Base-by-base conservation (phyloP, 805 yeast species). In the Kregervanrija fluxuum region DNA sequence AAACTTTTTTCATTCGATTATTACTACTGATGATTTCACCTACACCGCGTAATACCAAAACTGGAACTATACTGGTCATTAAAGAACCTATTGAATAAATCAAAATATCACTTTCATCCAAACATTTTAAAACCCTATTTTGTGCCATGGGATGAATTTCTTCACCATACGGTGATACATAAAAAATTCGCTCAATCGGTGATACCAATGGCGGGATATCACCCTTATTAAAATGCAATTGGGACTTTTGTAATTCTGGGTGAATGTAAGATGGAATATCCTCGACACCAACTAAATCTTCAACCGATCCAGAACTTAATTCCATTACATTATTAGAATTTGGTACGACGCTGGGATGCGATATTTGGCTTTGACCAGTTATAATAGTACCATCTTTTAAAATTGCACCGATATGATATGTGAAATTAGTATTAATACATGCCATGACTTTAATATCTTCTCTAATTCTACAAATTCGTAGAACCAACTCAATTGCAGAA, bases 361-460 rank as follows among this genome's bases (percentile, higher is more conserved):
- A 87, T 10, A 90, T 90, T 57, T 89, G 95, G 3, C 91, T 82
- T 61, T 90, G 98, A 11, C 98, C 98, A 0, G 90, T 83, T 33
- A 90, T 81, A 2, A 83, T 69, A 4, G 74, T 68, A 2, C 95
- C 95, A 61, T 86, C 76, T 32, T 67, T 66, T 37, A 90, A 67
- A 30, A 74, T 53, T 0, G 96, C 96, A 41, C 91, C 80, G 28
- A 90, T 88, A 55, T 89, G 95, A 52, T 87, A 86, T 12, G 90
- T 80, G 65, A 85, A 85, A 54, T 83, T 86, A 8, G 95, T 85
- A 56, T 85, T 87, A 35, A 89, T 67, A 49, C 95, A 88, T 0
- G 96, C 95, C 5, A 86, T 60, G 2, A 89, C 87, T 36, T 75
- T 70, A 3, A 73, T 65, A 5, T 62, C 59, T 2, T 72, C 57